Evolutionary conservation across 2,329 filamentous ascomycete genomes (phyloP).

Genomic region (Xylariaceae sp.): DNA sequence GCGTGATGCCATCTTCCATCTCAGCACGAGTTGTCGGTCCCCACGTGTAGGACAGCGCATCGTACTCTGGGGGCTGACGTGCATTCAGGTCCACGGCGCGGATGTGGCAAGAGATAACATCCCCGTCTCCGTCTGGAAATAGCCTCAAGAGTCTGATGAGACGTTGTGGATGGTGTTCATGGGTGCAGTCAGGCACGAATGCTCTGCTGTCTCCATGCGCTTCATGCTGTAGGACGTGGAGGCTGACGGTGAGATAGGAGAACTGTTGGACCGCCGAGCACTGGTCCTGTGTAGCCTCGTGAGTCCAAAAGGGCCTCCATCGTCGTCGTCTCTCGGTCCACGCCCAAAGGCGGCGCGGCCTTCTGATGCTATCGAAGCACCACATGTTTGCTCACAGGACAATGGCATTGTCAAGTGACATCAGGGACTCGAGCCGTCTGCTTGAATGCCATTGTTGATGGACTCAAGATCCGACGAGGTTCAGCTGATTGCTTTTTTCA

Average conservation of each 20-base stretch:
- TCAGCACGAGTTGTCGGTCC: conserved; percentile 8
- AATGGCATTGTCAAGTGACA: conserved; percentile 7
- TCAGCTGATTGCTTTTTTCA: not conserved
- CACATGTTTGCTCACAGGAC: conserved; percentile 8
- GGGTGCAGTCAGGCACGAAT: no score
- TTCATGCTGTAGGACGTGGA: not conserved
- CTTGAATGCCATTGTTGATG: conserved; percentile 5
- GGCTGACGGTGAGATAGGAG: conserved; percentile 8
- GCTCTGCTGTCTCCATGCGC: no score
- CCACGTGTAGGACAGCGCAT: conserved; percentile 20
- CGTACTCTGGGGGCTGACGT: conserved; percentile 3
- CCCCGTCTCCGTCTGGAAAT: conserved; percentile 5
- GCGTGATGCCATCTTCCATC: conserved; percentile 3
- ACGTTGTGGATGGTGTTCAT: not conserved
- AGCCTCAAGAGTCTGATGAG: conserved; percentile 14
- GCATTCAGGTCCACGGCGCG: conserved; percentile 7
- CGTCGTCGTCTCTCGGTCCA: conserved; percentile 1
- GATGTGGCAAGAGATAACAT: conserved; percentile 9
- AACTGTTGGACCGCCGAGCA: conserved; percentile 2
- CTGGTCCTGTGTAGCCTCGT: not conserved
- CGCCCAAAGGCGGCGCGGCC: conserved; percentile 5
- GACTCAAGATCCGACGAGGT: conserved; percentile 7
- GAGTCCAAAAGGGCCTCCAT: not conserved
- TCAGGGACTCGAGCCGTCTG: not conserved
- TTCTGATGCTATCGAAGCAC: conserved; percentile 5